phyloP scores from a whole-genome alignment of 2,329 filamentous ascomycete genomes.

The Domatiomyces globalis region DNA sequence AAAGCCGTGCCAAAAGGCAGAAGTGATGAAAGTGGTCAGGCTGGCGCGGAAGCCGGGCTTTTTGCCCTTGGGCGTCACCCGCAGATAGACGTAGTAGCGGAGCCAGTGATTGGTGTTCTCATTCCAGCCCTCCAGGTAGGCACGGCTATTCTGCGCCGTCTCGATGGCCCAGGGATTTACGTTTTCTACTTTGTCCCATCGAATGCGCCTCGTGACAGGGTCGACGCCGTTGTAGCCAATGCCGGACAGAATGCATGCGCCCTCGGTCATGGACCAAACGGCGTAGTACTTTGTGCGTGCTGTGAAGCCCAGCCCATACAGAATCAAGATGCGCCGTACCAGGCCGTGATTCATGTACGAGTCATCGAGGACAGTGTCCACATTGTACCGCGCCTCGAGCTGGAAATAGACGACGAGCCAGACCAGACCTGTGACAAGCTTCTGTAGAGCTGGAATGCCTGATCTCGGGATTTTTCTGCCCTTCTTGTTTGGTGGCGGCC shows the following conservation, averaged over 20 bases:
- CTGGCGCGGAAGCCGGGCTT: conserved; percentile 94
- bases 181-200: conserved; percentile 83
- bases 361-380: conserved; percentile 49
- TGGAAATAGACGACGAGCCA: conserved; percentile 73
- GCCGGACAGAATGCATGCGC: conserved; percentile 82
- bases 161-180: conserved; percentile 78
- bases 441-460: conserved; percentile 67
- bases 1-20: conserved; percentile 96
- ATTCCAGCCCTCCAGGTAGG: conserved; percentile 87
- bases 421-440: conserved; percentile 55
- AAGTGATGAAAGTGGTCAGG: conserved; percentile 84
- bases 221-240: conserved; percentile 92
- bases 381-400: conserved; percentile 53
- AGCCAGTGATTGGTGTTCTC: conserved; percentile 98
- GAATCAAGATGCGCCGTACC: conserved; percentile 56
- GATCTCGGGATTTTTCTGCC: conserved; percentile 87
- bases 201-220: conserved; percentile 65
- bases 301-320: conserved; percentile 74
- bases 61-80: conserved; percentile 86
- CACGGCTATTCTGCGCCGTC: conserved; percentile 81
- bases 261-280: conserved; percentile 86
- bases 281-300: conserved; percentile 90
- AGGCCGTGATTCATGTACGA: conserved; percentile 55
- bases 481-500: conserved; percentile 72
- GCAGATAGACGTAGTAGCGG: conserved; percentile 85